Evolutionary conservation across 1,284 basidiomycete genomes (phyloP).

Genomic region (Malassezia dermatis): DNA sequence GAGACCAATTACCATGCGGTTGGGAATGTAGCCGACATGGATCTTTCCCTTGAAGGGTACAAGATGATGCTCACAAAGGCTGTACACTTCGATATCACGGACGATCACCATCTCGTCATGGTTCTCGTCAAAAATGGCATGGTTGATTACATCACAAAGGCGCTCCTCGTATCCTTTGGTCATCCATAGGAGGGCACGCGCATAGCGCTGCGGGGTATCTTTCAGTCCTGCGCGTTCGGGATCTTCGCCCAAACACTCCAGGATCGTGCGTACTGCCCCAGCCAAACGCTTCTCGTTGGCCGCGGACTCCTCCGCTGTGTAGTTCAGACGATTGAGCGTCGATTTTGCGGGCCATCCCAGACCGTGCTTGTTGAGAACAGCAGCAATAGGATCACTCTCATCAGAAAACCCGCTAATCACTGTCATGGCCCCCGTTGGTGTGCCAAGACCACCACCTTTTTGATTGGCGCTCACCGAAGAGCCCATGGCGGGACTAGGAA

Average conservation of each 20-base stretch:
- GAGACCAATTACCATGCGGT: slow-evolving; percentile 85
- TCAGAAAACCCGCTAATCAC: slow-evolving; percentile 25
- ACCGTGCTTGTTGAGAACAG: slow-evolving; percentile 42
- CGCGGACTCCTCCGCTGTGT: slow-evolving; percentile 29
- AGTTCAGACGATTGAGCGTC: slow-evolving; percentile 34
- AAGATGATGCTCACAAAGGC: slow-evolving; percentile 95
- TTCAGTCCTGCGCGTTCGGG: slow-evolving; percentile 83
- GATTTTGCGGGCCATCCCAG: slow-evolving; percentile 45
- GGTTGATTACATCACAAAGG: slow-evolving; percentile 88
- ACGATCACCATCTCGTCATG: slow-evolving; percentile 99
- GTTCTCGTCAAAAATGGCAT: slow-evolving; percentile 96
- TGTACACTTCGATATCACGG: slow-evolving; percentile 91
- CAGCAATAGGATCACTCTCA: slow-evolving; percentile 23
- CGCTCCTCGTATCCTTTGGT: slow-evolving; percentile 95
- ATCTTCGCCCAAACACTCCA: slow-evolving; percentile 97
- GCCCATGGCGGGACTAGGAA: neutral
- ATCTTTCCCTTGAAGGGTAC: slow-evolving; percentile 92
- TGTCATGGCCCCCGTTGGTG: slow-evolving; percentile 34
- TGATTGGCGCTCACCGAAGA: neutral
- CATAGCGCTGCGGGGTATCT: slow-evolving; percentile 88
- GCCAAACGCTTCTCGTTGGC: slow-evolving; percentile 57
- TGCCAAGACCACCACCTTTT: slow-evolving; percentile 35
- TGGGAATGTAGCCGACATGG: slow-evolving; percentile 76
- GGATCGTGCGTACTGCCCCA: slow-evolving; percentile 74
- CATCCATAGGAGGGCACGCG: slow-evolving; percentile 97